phyloP scores from a whole-genome alignment of 73 alveolate genomes.

The Halteria grandinella region DNA sequence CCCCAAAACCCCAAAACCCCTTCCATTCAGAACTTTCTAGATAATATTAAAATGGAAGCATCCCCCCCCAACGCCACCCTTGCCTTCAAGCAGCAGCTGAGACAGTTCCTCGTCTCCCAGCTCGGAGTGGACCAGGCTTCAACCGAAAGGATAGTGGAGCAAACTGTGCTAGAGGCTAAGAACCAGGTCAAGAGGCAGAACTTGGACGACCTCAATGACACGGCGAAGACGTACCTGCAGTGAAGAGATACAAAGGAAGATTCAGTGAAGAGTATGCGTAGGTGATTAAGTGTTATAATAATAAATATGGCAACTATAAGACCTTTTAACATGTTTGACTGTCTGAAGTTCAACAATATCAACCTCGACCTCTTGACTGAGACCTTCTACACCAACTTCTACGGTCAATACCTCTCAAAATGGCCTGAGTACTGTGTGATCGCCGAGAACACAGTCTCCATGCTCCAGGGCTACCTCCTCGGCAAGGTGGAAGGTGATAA shows the following conservation, averaged over 20 bases:
- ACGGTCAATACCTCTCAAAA: constrained; percentile 92
- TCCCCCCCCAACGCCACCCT: too few relatives aligned
- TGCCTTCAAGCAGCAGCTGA: too few relatives aligned
- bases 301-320: constrained; percentile 92
- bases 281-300: too few relatives aligned
- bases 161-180: not conserved
- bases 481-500: constrained; percentile 99
- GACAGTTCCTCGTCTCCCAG: too few relatives aligned
- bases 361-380: constrained; percentile 95
- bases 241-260: constrained; percentile 89
- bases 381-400: constrained; percentile 91
- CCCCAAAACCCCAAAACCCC: too few relatives aligned
- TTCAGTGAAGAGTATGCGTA: too few relatives aligned
- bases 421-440: constrained; percentile 96
- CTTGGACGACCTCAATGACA: constrained; percentile 41
- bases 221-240: constrained; percentile 26
- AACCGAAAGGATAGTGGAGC: not conserved
- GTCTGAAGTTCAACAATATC: constrained; percentile 92
- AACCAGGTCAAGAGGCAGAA: constrained; percentile 1
- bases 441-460: constrained; percentile 86
- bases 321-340: constrained; percentile 91
- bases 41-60: too few relatives aligned
- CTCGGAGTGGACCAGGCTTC: too few relatives aligned
- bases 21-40: too few relatives aligned
- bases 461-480: constrained; percentile 92